Conservation (phyloP, 2,329 filamentous ascomycete species). For the Colletotrichum musae region DNA sequence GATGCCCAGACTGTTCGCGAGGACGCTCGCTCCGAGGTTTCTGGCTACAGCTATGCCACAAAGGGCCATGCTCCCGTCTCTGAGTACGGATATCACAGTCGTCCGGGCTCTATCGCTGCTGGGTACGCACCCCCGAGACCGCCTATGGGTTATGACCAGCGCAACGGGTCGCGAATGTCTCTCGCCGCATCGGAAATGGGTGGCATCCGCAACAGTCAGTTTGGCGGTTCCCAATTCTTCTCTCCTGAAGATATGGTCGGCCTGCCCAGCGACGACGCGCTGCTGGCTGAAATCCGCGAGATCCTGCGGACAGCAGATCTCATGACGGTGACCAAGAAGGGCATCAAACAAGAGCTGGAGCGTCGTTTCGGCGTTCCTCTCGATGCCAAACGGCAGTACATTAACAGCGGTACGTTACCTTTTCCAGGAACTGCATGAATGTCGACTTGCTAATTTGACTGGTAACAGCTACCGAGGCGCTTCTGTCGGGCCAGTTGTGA, state of each 20-base stretch:
- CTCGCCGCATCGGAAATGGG: slow-evolving; percentile 80
- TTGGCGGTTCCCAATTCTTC: slow-evolving; percentile 72
- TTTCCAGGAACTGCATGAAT: not conserved
- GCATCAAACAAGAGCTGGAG: slow-evolving; percentile 94
- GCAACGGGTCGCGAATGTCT: slow-evolving; percentile 79
- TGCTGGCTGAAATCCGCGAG: slow-evolving; percentile 94
- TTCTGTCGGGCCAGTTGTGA: slow-evolving; percentile 83
- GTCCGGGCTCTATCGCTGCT: slow-evolving; percentile 67
- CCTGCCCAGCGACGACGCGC: slow-evolving; percentile 88
- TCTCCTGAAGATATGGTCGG: slow-evolving; percentile 78
- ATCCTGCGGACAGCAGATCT: slow-evolving; percentile 92
- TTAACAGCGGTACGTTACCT: slow-evolving; percentile 83
- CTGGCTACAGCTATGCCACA: slow-evolving; percentile 95
- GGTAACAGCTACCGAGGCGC: slow-evolving; percentile 78
- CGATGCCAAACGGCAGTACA: slow-evolving; percentile 91
- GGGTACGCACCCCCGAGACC: slow-evolving; percentile 58
- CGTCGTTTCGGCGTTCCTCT: slow-evolving; percentile 88
- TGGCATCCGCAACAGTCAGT: slow-evolving; percentile 72
- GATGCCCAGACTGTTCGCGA: slow-evolving; percentile 89
- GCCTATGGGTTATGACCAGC: slow-evolving; percentile 64
- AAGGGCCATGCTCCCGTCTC: slow-evolving; percentile 75
- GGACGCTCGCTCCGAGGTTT: slow-evolving; percentile 88
- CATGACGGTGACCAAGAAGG: slow-evolving; percentile 99
- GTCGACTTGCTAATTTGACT: slow-evolving; percentile 18
- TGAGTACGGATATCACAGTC: slow-evolving; percentile 79